These are phyloP conservation scores for Malassezia restricta DNA, from an alignment of 1,284 basidiomycete species.

Conservation along the genomic window DNA sequence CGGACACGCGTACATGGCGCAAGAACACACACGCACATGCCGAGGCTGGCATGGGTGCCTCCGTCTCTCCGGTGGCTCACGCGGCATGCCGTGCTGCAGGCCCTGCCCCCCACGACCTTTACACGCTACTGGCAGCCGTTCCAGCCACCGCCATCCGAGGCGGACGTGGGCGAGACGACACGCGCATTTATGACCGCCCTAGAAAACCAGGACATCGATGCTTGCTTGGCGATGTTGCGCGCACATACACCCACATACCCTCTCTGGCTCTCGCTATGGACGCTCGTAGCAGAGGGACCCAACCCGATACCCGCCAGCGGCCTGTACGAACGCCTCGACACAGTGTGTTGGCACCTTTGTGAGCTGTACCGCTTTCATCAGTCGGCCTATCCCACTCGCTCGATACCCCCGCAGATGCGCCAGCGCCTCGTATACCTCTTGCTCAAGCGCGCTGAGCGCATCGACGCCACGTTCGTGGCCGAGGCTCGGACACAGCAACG, in stretches of 20 bases:
- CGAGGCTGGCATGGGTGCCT: neutral
- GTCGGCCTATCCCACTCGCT: neutral
- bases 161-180: neutral
- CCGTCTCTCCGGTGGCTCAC: neutral
- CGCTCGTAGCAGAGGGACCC: constrained; percentile 10
- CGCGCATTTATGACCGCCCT: neutral
- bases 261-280: constrained; percentile 4
- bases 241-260: neutral
- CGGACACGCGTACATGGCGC: neutral
- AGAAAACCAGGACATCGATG: neutral
- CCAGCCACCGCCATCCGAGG: neutral
- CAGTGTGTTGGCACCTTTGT: neutral
- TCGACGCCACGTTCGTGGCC: neutral
- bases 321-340: constrained; percentile 5
- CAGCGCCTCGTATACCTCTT: constrained; percentile 11
- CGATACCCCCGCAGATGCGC: neutral
- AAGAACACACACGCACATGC: neutral
- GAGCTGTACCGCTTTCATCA: neutral
- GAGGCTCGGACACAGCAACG: neutral
- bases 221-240: constrained; percentile 2
- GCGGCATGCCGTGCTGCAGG: neutral
- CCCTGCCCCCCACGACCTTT: neutral
- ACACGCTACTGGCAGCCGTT: constrained; percentile 8
- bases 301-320: neutral
- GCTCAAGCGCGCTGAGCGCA: constrained; percentile 9